Percentiles rank a stretch among this genome's conserved stretches.
Conservation (phyloP, 2,329 filamentous ascomycete species). For the Fusarium sp. region DNA sequence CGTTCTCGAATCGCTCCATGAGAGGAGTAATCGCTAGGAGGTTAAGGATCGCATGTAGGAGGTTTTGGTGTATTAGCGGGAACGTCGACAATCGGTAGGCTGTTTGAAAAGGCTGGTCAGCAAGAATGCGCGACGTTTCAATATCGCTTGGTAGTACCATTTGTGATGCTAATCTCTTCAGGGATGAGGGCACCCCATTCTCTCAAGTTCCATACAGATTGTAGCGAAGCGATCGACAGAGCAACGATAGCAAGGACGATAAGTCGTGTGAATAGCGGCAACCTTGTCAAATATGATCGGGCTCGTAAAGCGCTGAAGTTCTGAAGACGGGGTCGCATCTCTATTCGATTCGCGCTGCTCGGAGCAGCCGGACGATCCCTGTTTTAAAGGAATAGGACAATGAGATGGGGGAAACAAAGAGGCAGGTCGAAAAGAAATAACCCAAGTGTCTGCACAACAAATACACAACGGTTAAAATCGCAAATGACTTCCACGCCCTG, state of each 20-base stretch:
- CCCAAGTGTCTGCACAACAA: neutral
- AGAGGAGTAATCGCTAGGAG: slow-evolving; percentile 84
- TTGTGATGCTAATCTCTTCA: slow-evolving; percentile 75
- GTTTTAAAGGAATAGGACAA: neutral
- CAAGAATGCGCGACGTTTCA: neutral
- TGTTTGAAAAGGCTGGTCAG: slow-evolving; percentile 51
- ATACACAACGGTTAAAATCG: slow-evolving; percentile 12
- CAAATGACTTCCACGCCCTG: slow-evolving; percentile 27
- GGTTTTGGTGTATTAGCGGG: slow-evolving; percentile 83
- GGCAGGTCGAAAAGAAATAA: neutral
- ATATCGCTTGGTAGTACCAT: slow-evolving; percentile 62
- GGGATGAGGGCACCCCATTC: slow-evolving; percentile 85
- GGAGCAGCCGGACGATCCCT: slow-evolving; percentile 40
- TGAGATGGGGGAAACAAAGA: neutral
- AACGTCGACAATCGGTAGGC: slow-evolving; percentile 95
- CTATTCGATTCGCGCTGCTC: slow-evolving; percentile 38
- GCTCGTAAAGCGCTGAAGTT: slow-evolving; percentile 77
- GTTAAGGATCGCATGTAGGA: slow-evolving; percentile 86
- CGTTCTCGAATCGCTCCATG: slow-evolving; percentile 91
- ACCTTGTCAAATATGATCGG: slow-evolving; percentile 82
- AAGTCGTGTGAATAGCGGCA: slow-evolving; percentile 87
- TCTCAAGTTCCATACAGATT: slow-evolving; percentile 76
- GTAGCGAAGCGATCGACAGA: slow-evolving; percentile 73
- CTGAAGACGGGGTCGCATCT: slow-evolving; percentile 49
- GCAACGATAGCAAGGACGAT: slow-evolving; percentile 72